A percentile compares a stretch with the other conserved stretches of the same genome.
These are phyloP conservation scores for Kuraishia floccosa DNA, from an alignment of 805 yeast genomes.

Conservation along the genomic window DNA sequence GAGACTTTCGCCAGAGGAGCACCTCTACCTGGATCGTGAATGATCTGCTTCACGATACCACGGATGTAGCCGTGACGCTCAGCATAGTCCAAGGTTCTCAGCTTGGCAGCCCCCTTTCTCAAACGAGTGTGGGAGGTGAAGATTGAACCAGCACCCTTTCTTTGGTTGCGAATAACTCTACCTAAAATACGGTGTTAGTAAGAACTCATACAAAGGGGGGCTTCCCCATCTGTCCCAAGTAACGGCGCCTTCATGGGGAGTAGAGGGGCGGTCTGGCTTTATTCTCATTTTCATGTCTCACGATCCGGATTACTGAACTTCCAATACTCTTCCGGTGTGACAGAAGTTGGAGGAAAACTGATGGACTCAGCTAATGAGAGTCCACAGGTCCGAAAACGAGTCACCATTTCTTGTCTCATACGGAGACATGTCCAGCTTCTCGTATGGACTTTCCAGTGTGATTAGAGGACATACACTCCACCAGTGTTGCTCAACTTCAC, in stretches of 20 bases:
- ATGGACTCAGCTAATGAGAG: too few relatives aligned
- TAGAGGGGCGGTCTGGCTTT: neutral
- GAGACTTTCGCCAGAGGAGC: constrained; percentile 99
- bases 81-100: constrained; percentile 97
- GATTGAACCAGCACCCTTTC: constrained; percentile 99
- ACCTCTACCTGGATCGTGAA: constrained; percentile 99
- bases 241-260: neutral
- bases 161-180: constrained; percentile 99
- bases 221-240: too few relatives aligned
- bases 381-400: too few relatives aligned
- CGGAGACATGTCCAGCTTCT: too few relatives aligned
- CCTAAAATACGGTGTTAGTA: constrained; percentile 30
- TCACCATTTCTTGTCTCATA: too few relatives aligned
- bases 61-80: constrained; percentile 99
- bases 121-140: constrained; percentile 99
- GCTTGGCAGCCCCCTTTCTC: constrained; percentile 99
- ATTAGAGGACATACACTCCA: too few relatives aligned
- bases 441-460: too few relatives aligned
- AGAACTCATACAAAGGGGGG: neutral
- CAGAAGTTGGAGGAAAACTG: too few relatives aligned
- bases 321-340: neutral
- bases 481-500: too few relatives aligned
- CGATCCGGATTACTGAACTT: neutral
- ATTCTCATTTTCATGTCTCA: neutral
- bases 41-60: constrained; percentile 97